phyloP scores from a whole-genome alignment of 345 rosid species.

The Abelmoschus esculentus region DNA sequence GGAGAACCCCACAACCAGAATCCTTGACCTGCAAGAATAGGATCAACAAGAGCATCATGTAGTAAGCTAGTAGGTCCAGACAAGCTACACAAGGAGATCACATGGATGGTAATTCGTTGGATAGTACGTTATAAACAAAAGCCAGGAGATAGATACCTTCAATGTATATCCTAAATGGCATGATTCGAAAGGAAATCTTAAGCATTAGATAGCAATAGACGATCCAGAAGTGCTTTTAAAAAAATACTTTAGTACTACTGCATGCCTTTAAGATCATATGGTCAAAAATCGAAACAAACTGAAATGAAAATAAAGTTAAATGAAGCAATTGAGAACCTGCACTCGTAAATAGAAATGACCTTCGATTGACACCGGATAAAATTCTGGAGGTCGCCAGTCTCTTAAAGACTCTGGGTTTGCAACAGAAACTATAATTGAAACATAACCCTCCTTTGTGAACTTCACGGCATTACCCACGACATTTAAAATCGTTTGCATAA shows the following conservation, averaged over 20 bases:
- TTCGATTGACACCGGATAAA: slow-evolving; percentile 43
- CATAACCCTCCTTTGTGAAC: slow-evolving; percentile 82
- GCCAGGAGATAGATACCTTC: neutral
- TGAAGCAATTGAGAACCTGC: slow-evolving; percentile 45
- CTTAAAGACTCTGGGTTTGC: slow-evolving; percentile 67
- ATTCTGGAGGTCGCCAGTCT: slow-evolving; percentile 68
- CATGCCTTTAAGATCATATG: neutral
- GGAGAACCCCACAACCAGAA: slow-evolving; percentile 74
- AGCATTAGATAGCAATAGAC: slow-evolving; percentile 3
- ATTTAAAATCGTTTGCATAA: slow-evolving; percentile 72
- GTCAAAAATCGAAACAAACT: neutral
- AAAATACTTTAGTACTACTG: too few species aligned
- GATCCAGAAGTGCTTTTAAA: too few species aligned
- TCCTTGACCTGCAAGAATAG: slow-evolving; percentile 59
- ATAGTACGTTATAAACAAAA: neutral
- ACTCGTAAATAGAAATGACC: slow-evolving; percentile 70
- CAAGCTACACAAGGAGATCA: neutral
- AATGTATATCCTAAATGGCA: neutral
- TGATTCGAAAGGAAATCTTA: neutral
- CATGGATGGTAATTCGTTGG: neutral
- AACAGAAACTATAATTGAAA: slow-evolving; percentile 61
- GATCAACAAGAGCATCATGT: neutral
- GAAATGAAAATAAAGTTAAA: neutral
- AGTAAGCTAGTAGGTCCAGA: neutral
- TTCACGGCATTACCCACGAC: slow-evolving; percentile 86